Evolutionary conservation across 2,329 filamentous ascomycete genomes (phyloP), one percentile per base, ranked within the genome.

Genomic region (Pseudogymnoascus destructans): DNA sequence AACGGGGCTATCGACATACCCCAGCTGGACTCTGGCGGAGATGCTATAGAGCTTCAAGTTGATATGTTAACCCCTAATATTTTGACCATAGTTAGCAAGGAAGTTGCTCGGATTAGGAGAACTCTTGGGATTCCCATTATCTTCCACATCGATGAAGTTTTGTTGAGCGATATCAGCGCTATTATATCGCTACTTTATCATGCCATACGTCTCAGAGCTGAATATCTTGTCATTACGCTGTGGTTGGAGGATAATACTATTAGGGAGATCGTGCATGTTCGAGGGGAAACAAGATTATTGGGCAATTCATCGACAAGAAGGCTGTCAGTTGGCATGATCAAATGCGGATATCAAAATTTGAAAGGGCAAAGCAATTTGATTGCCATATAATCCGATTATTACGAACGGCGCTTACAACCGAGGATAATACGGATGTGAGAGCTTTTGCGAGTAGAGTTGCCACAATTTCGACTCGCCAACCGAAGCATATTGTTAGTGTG

Each of bases 161-260:
- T 59, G 17, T 52, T 25, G 5, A 52, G 30, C 25, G 46, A 52
- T 52, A 15, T 30, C 15, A 6, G 23, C 46, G n/a, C 46, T 19
- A 11, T 30, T 30, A 30, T 30, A 52, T 52, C 46, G 58, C 70
- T 86, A 27, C 73, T 86, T 23, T 75, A 80, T 40, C 80, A 86
- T 61, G 84, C 83, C 3, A 70, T 87, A 21, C 79, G 84, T 9
- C 74, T 87, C 36, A 81, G 79, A 1, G 81, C 85, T 1, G 84
- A 86, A 58, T 87, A 82, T 63, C 65, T 83, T 57, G 81, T 79
- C 46, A 27, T 52, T 2, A 25, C 46, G 5, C 46, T 52, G 25
- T 52, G 25, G 46, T 52, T 52, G 17, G 46, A 52, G 46, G 46
- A 52, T 52, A 30, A 2, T 4, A 17, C 21, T 5, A 52, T 52